A percentile compares a stretch with the other conserved stretches of the same genome.
Conservation (phyloP, 306 rosid genomes). For the Pterocarpus santalinus region DNA sequence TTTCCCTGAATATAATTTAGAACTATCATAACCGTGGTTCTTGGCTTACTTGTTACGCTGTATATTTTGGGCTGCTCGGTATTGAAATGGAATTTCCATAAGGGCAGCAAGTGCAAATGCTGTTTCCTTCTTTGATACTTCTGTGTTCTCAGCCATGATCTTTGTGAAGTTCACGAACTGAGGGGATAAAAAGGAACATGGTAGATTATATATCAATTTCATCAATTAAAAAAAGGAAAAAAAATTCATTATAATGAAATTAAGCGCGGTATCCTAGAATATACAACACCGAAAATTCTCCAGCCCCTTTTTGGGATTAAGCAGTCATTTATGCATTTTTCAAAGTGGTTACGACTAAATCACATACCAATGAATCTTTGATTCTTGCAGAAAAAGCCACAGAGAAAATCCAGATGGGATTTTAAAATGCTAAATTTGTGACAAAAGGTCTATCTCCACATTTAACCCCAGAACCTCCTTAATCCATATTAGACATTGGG, state of each 20-base stretch:
- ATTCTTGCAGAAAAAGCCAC: slow-evolving; percentile 23
- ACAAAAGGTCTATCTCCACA: slow-evolving; percentile 1
- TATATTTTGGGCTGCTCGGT: slow-evolving; percentile 72
- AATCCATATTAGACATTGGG: background rate
- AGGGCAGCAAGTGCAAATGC: slow-evolving; percentile 96
- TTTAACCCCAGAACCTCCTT: background rate
- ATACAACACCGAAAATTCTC: background rate
- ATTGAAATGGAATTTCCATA: slow-evolving; percentile 95
- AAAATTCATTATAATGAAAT: background rate
- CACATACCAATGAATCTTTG: slow-evolving; percentile 13
- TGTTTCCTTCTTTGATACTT: slow-evolving; percentile 82
- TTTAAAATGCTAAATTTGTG: slow-evolving; percentile 3
- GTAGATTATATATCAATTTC: slow-evolving; percentile 20
- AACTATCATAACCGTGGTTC: slow-evolving; percentile 18
- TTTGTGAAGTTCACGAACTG: slow-evolving; percentile 97
- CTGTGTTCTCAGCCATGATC: slow-evolving; percentile 84
- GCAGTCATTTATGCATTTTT: slow-evolving; percentile 6
- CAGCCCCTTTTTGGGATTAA: background rate
- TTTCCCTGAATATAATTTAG: slow-evolving; percentile 24
- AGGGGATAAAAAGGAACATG: slow-evolving; percentile 35
- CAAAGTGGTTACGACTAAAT: background rate
- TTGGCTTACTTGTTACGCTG: slow-evolving; percentile 59
- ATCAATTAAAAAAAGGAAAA: background rate
- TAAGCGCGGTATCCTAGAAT: slow-evolving; percentile 7
- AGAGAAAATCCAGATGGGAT: background rate